Evolutionary conservation across 1,284 basidiomycete genomes (phyloP), one percentile per base, ranked within the genome.

Genomic region (Exobasidium cylindrosporum): DNA sequence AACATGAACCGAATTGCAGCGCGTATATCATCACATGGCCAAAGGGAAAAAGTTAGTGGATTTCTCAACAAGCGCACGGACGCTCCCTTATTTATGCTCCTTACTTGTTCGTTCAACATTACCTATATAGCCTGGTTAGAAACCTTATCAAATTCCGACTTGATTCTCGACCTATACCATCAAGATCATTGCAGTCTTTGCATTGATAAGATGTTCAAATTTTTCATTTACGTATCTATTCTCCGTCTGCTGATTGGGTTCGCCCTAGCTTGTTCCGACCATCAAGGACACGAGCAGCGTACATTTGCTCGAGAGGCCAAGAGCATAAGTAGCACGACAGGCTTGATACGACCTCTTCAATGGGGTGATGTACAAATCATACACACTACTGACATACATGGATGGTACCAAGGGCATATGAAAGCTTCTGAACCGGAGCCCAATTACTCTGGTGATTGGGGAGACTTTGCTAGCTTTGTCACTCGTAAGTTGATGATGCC

Each of bases 311-410:
- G 14, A n/a, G 43, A n/a, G n/a, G n/a, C 17, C 43, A 44, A n/a
- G 14, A n/a, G 43, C 43, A 44, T 14, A 14, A 50, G 47, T 10
- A 50, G 47, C 47, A 50, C 7, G 7, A n/a, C 7, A 7, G 29
- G 47, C 47, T 14, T 50, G 47, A 50, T 24, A 30, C 47, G 29
- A 50, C 24, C 47, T 7, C 23, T 50, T 24, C 47, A 30, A 50
- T 50, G 24, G 47, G 29, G 29, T 7, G 35, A 40, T 40, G 35
- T 40, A 17, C 35, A 40, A 17, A 83, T 89, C 70, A 83, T 91
- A 55, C 88, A 90, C 75, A 90, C 89, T 24, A 91, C 90, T 0
- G 90, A 91, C 76, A 87, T 85, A 47, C 90, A 91, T 80, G 89
- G 78, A 59, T 68, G 73, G 50, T 63, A 56, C 45, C 59, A 57